Conservation (phyloP, 148 eudicot genomes). For the Vaccinium myrtillus region DNA sequence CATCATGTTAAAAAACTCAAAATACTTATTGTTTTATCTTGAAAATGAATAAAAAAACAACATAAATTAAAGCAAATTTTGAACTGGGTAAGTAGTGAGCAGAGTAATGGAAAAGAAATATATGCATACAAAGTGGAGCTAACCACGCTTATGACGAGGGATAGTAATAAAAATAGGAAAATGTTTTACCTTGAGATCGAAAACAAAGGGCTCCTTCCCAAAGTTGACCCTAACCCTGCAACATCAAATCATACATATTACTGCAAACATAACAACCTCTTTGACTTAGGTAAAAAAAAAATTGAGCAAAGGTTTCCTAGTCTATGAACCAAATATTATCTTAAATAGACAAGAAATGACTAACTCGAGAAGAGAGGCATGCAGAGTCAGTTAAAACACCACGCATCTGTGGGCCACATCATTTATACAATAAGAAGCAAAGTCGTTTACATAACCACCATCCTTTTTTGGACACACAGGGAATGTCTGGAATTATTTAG, state of each 20-base stretch:
- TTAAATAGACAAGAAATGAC: background rate
- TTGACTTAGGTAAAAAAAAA: background rate
- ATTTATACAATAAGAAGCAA: background rate
- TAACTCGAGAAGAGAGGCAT: background rate
- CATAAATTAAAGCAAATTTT: slow-evolving; percentile 6
- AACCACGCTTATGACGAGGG: background rate
- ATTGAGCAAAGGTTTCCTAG: background rate
- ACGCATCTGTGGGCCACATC: background rate
- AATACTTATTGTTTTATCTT: background rate
- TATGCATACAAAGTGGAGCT: background rate
- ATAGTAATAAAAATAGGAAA: slow-evolving; percentile 6
- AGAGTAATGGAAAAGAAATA: background rate
- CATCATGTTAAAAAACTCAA: background rate
- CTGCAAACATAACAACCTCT: slow-evolving; percentile 8
- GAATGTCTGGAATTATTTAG: background rate
- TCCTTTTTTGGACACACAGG: background rate
- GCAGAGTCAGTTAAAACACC: background rate
- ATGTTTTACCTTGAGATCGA: slow-evolving; percentile 70
- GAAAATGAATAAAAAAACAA: background rate
- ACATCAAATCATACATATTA: background rate
- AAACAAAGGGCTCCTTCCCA: slow-evolving; percentile 77
- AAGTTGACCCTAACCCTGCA: slow-evolving; percentile 91
- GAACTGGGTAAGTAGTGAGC: background rate
- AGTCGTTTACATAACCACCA: background rate
- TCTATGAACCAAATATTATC: background rate